Conservation (phyloP, 805 yeast species). For the Millerago galiae region DNA sequence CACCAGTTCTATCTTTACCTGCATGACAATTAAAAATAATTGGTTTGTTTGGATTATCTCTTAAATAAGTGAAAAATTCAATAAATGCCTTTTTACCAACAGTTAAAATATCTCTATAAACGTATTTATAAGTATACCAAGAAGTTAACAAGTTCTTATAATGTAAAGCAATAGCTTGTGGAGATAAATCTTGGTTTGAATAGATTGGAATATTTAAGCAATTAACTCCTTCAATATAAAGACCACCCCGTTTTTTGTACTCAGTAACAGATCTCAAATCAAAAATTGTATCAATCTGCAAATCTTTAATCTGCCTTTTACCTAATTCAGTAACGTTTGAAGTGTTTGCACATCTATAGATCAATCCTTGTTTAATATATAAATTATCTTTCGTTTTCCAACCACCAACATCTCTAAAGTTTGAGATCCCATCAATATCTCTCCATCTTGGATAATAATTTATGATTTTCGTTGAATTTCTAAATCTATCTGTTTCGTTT, state of each 20-base stretch:
- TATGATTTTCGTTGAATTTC: conserved; percentile 28
- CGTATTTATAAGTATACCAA: conserved; percentile 56
- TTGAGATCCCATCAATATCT: conserved; percentile 56
- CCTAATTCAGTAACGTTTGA: conserved; percentile 49
- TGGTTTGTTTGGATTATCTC: conserved; percentile 45
- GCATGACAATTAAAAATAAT: conserved; percentile 75
- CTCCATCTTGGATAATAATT: conserved; percentile 52
- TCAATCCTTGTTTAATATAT: conserved; percentile 44
- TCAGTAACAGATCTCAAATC: conserved; percentile 66
- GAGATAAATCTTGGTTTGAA: conserved; percentile 48
- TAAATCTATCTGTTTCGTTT: conserved; percentile 49
- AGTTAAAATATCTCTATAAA: conserved; percentile 52
- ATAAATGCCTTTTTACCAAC: conserved; percentile 43
- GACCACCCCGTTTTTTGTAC: conserved; percentile 37
- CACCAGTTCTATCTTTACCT: conserved; percentile 83
- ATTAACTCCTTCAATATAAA: conserved; percentile 38
- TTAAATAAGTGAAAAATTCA: conserved; percentile 45
- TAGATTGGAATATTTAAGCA: conserved; percentile 56
- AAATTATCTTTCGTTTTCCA: conserved; percentile 36
- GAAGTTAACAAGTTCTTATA: conserved; percentile 49
- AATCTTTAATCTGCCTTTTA: conserved; percentile 24
- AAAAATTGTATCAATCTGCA: conserved; percentile 50
- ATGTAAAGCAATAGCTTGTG: conserved; percentile 53
- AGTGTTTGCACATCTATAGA: conserved; percentile 62
- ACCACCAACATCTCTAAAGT: conserved; percentile 80